Conservation (phyloP, 2,329 filamentous ascomycete genomes). For the Sporothrix sp. region DNA sequence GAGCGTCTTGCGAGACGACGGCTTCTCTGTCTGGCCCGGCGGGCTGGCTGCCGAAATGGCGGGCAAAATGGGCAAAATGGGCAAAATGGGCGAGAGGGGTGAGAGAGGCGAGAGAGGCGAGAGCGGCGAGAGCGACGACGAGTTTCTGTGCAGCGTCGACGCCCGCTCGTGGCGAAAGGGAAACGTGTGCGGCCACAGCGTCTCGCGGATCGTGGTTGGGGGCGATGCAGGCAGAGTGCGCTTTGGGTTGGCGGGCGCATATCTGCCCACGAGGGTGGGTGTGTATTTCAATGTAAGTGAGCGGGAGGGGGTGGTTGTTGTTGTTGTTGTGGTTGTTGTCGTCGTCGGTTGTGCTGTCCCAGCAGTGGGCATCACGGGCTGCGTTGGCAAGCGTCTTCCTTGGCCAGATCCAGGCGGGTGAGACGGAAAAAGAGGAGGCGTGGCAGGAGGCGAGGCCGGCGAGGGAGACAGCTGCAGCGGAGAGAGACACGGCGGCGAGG, state of each 20-base stretch:
- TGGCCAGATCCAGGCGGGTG: no score
- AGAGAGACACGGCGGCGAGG: neutral
- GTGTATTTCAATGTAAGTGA: slow-evolving; percentile 8
- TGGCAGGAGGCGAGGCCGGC: neutral
- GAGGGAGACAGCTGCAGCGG: neutral
- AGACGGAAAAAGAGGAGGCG: neutral
- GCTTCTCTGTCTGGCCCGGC: slow-evolving; percentile 8
- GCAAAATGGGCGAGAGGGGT: slow-evolving; percentile 7
- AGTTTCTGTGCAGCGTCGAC: no score
- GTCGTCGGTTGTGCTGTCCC: neutral
- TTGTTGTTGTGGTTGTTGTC: neutral
- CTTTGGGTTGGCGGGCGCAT: neutral
- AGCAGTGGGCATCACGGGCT: slow-evolving; percentile 15
- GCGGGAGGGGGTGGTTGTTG: neutral
- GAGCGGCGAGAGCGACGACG: slow-evolving; percentile 4
- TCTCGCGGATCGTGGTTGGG: slow-evolving; percentile 6
- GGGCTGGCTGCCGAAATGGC: neutral
- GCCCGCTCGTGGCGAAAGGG: no score
- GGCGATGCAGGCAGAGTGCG: neutral
- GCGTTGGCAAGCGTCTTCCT: neutral
- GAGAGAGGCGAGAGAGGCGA: slow-evolving; percentile 14
- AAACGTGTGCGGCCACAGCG: slow-evolving; percentile 12
- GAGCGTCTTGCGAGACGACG: slow-evolving; percentile 35
- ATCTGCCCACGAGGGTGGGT: neutral
- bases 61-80: no score